These are phyloP conservation scores for Arthrobotrys conoides DNA, from an alignment of 2,329 filamentous ascomycete species.

Conservation along the genomic window DNA sequence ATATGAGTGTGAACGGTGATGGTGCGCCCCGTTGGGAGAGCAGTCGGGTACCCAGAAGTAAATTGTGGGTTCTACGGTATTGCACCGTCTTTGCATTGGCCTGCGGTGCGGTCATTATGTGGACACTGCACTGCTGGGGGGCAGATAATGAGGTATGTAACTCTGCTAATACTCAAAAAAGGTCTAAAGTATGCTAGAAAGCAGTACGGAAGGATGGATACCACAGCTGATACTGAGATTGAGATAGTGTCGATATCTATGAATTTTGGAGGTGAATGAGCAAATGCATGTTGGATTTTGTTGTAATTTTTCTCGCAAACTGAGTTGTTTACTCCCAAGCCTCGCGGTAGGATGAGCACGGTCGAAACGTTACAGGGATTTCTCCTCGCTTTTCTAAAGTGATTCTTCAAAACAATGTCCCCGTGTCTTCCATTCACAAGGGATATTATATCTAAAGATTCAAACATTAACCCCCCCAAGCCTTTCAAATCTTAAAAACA, in stretches of 20 bases:
- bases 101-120: slow-evolving; percentile 52
- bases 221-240: background rate
- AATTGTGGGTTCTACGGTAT: slow-evolving; percentile 85
- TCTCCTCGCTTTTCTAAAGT: background rate
- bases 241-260: background rate
- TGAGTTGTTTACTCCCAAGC: slow-evolving; percentile 31
- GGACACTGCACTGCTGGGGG: background rate
- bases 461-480: background rate
- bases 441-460: too few relatives aligned
- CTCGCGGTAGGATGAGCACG: too few relatives aligned
- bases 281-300: slow-evolving; percentile 37
- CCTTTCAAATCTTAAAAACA: background rate
- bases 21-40: slow-evolving; percentile 82
- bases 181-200: background rate
- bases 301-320: slow-evolving; percentile 44
- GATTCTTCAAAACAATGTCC: background rate
- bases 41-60: slow-evolving; percentile 85
- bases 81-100: slow-evolving; percentile 61
- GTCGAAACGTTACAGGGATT: background rate
- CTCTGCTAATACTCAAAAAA: background rate
- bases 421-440: background rate
- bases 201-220: background rate
- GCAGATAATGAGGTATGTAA: background rate
- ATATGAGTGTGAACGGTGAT: slow-evolving; percentile 86
- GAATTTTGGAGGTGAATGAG: slow-evolving; percentile 4